Evolutionary conservation across 1,284 basidiomycete genomes (phyloP), one percentile per base, ranked within the genome.

Genomic region (Cutaneotrichosporon cyanovorans): DNA sequence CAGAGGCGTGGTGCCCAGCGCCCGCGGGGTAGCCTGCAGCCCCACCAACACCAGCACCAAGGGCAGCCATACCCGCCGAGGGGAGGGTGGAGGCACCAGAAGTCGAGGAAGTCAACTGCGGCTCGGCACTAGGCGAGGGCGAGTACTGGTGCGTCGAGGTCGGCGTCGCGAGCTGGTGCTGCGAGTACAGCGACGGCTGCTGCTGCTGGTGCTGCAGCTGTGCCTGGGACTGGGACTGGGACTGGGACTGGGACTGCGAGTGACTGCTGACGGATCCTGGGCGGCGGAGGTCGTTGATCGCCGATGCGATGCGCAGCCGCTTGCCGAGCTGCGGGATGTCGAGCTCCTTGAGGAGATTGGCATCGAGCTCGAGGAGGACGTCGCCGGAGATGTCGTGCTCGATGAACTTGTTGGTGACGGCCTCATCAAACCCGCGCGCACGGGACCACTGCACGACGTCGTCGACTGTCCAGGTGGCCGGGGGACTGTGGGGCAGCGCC

Each of bases 381-480:
- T 98, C 95, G 14, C 95, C 93, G 0, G 90, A 87, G 51, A 99
- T 98, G 71, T 99, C 93, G 79, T 99, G 92, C 71, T 95, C 54
- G 40, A 48, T 40, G 42, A 98, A 96, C 69, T 89, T 93, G 56
- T 81, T 78, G 54, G 84, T 83, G 2, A 90, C 82, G 38, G 78
- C 76, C 45, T 84, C 78, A 58, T 93, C 90, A 57, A 97, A 95
- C 5, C 85, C 85, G 71, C 87, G 89, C 40, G 73, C 74, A 62
- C 79, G 81, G 16, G 90, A 75, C 93, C 93, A 99, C 2, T 85
- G 83, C 2, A 92, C 77, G 8, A 98, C 95, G 25, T 97, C 84
- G 0, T 87, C 84, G 0, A 97, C 82, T 0, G 72, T 77, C 93
- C 93, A 98, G 45, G 87, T 44, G 19, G 43, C 82, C 0, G 79